These are phyloP conservation scores for Lepiota venenata DNA, from an alignment of 768 basidiomycete genomes.

Conservation along the genomic window DNA sequence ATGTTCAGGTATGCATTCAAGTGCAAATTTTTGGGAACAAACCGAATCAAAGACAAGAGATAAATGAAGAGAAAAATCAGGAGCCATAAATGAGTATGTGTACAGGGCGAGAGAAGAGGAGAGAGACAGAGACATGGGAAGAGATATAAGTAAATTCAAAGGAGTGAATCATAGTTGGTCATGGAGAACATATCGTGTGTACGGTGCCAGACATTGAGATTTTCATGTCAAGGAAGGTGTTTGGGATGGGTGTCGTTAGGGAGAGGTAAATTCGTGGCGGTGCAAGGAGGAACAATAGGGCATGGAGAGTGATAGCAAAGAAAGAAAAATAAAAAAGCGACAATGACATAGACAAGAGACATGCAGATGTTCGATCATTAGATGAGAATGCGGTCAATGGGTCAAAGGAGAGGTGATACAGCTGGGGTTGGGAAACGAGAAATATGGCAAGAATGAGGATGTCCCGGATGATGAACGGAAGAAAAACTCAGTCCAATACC, in stretches of 20 bases:
- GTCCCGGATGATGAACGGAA: neutral
- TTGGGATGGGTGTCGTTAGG: constrained; percentile 17
- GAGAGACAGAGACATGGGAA: constrained; percentile 13
- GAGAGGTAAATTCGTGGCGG: constrained; percentile 7
- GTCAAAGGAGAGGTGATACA: constrained; percentile 8
- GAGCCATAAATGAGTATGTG: constrained; percentile 16
- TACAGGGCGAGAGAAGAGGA: constrained; percentile 17
- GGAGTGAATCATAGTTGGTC: constrained; percentile 14
- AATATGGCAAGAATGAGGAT: constrained; percentile 8
- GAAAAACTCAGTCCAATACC: constrained; percentile 34
- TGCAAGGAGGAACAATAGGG: constrained; percentile 8
- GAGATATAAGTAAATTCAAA: constrained; percentile 11
- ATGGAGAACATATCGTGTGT: constrained; percentile 15
- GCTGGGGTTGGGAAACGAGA: neutral
- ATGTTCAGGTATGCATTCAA: constrained; percentile 1
- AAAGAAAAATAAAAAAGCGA: constrained; percentile 11
- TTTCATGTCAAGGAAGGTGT: constrained; percentile 17
- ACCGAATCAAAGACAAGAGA: constrained; percentile 11
- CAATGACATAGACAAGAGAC: constrained; percentile 14
- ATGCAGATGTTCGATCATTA: constrained; percentile 14
- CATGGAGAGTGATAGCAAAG: constrained; percentile 13
- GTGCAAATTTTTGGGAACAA: constrained; percentile 12
- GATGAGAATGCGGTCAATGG: constrained; percentile 11
- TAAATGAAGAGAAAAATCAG: constrained; percentile 17
- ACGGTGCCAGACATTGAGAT: constrained; percentile 20